Evolutionary conservation across 75 land plant genomes (phyloP).

Genomic region (Azolla pinnata): DNA sequence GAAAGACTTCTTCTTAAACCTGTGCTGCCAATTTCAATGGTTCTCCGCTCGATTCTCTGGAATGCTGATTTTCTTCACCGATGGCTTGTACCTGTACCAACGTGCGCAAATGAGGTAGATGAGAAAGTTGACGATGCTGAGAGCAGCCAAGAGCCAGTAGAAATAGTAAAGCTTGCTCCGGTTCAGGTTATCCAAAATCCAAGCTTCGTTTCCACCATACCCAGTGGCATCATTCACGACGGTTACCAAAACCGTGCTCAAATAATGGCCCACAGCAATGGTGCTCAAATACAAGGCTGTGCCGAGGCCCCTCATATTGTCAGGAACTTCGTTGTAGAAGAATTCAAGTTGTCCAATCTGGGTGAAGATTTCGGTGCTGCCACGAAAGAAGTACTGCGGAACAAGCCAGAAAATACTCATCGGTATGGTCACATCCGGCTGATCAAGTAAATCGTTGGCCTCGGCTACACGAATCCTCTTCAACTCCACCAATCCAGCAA

Average conservation of each 20-base stretch:
- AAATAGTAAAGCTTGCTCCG: slow-evolving; percentile 70
- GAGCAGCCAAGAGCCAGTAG: slow-evolving; percentile 73
- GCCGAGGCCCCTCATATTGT: slow-evolving; percentile 71
- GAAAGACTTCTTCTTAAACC: no score
- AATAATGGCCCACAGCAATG: slow-evolving; percentile 70
- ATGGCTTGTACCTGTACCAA: slow-evolving; percentile 50
- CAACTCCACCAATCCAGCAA: slow-evolving; percentile 58
- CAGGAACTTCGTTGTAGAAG: slow-evolving; percentile 69
- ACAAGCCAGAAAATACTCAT: slow-evolving; percentile 80
- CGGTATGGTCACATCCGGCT: slow-evolving; percentile 14
- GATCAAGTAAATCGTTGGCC: slow-evolving; percentile 28
- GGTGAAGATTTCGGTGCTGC: slow-evolving; percentile 75
- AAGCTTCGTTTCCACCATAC: slow-evolving; percentile 26
- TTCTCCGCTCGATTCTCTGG: no score
- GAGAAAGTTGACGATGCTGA: slow-evolving; percentile 60
- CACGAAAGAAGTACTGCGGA: slow-evolving; percentile 75
- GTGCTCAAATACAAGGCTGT: slow-evolving; percentile 79
- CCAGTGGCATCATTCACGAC: slow-evolving; percentile 58
- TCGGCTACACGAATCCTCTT: slow-evolving; percentile 40
- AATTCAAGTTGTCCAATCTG: slow-evolving; percentile 87
- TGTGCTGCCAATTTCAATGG: no score
- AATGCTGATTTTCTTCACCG: no score
- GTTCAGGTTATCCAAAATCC: slow-evolving; percentile 81
- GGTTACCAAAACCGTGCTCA: slow-evolving; percentile 67
- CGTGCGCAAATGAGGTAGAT: slow-evolving; percentile 57